Evolutionary conservation across 1,284 basidiomycete species (phyloP).

Genomic region (Tranzscheliella williamsii): DNA sequence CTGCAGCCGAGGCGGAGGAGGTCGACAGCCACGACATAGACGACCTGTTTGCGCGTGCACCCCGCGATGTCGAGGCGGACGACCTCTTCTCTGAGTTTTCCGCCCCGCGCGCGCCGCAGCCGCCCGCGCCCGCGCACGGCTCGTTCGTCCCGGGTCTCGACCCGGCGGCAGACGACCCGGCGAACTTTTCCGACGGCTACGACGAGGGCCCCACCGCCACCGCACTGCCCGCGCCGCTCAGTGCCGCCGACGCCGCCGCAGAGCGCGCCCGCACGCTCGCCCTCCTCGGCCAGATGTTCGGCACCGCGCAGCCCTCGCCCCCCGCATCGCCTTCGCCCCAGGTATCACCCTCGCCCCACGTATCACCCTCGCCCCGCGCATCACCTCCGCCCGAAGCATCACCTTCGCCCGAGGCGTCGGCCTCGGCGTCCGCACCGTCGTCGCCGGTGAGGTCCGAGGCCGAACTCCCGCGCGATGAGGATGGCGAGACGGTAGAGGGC

Average conservation of each 20-base stretch:
- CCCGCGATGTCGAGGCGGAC: conserved; percentile 1
- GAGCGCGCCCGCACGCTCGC: conserved; percentile 29
- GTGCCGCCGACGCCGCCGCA: conserved; percentile 5
- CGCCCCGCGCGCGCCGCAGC: not conserved
- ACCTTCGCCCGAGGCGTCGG: not conserved
- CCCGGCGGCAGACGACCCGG: conserved; percentile 37
- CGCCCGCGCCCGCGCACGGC: not conserved
- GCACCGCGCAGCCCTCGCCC: conserved; percentile 64
- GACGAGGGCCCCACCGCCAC: conserved; percentile 30
- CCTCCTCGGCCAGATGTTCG: conserved; percentile 62
- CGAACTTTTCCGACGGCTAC: conserved; percentile 55
- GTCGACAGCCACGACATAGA: conserved; percentile 19
- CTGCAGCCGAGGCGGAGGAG: not conserved
- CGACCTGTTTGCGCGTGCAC: conserved; percentile 11
- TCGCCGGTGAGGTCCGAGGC: too few relatives aligned
- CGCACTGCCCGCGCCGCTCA: not conserved
- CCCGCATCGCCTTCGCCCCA: not conserved
- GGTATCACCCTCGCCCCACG: not conserved
- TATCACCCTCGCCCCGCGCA: not conserved
- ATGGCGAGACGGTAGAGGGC: too few relatives aligned
- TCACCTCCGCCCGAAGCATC: not conserved
- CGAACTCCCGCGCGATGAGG: too few relatives aligned
- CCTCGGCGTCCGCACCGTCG: too few relatives aligned
- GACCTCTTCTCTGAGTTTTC: conserved; percentile 26
- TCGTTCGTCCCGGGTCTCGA: conserved; percentile 24